A percentile compares a stretch with the other conserved stretches of the same genome.
Conservation (phyloP, 176 grass and related monocot species). For the Ampelocalamus luodianensis region DNA sequence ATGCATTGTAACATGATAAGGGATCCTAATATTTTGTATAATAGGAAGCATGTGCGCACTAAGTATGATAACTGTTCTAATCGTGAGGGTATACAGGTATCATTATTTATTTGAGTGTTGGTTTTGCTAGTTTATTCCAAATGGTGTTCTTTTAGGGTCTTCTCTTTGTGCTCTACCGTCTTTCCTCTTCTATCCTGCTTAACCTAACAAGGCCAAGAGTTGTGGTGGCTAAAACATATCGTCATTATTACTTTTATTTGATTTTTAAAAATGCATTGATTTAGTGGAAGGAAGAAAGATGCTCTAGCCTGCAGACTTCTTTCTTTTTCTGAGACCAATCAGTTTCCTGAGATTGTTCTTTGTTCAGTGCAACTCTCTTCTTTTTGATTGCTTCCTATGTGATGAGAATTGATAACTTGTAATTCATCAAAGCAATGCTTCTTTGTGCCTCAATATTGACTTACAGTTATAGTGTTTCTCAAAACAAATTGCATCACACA, state of each 20-base stretch:
- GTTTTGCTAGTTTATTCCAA: neutral
- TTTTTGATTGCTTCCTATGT: neutral
- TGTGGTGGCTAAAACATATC: neutral
- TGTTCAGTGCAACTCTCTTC: neutral
- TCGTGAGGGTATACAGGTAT: neutral
- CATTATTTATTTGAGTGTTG: neutral
- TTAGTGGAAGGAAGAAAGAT: neutral
- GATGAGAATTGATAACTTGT: neutral
- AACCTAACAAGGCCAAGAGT: neutral
- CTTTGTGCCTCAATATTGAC: neutral
- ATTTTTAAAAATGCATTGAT: neutral
- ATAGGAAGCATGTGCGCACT: neutral
- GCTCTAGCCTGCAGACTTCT: neutral
- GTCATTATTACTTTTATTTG: neutral
- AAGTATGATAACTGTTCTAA: neutral
- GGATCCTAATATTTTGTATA: neutral
- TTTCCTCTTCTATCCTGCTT: neutral
- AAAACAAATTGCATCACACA: constrained; percentile 11
- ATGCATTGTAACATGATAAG: neutral
- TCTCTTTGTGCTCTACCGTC: neutral
- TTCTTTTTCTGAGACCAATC: neutral
- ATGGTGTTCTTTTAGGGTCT: neutral
- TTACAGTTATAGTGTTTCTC: neutral
- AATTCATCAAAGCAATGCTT: neutral
- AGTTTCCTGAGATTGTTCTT: neutral